These are phyloP conservation scores for Fusarium neocosmosporiellum DNA, from an alignment of 2,329 filamentous ascomycete genomes.

Conservation along the genomic window DNA sequence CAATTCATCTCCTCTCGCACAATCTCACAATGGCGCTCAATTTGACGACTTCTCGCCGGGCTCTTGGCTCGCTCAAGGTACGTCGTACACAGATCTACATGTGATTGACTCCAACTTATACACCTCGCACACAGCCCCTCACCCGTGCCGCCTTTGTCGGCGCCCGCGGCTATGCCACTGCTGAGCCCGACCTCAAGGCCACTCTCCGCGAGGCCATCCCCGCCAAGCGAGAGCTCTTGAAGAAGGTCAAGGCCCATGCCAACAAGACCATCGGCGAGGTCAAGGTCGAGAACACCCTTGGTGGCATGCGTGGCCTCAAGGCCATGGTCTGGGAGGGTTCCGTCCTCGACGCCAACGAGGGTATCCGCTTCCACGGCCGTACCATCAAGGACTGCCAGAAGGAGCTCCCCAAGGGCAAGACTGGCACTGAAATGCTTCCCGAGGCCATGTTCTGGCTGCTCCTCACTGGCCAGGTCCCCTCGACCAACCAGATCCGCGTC, in stretches of 20 bases:
- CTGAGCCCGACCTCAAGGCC: slow-evolving; percentile 90
- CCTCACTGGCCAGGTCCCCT: slow-evolving; percentile 91
- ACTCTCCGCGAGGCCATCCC: slow-evolving; percentile 87
- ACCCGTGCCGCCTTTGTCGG: slow-evolving; percentile 48
- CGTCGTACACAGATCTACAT: slow-evolving; percentile 33
- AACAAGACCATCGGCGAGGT: slow-evolving; percentile 90
- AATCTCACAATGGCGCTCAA: slow-evolving; percentile 70
- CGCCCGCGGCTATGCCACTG: slow-evolving; percentile 74
- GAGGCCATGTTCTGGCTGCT: slow-evolving; percentile 99
- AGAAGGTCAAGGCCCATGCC: slow-evolving; percentile 89
- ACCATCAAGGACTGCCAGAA: slow-evolving; percentile 98
- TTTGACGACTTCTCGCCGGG: slow-evolving; percentile 70
- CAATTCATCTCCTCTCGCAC: neutral
- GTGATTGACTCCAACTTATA: slow-evolving; percentile 12
- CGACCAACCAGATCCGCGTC: slow-evolving; percentile 80
- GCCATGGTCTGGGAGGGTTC: slow-evolving; percentile 99
- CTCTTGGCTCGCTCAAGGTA: slow-evolving; percentile 73
- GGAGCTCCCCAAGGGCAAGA: slow-evolving; percentile 90
- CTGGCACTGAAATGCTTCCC: slow-evolving; percentile 95
- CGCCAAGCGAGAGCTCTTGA: slow-evolving; percentile 90
- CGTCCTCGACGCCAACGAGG: slow-evolving; percentile 94
- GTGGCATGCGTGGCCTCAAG: slow-evolving; percentile 97
- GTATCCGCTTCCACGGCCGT: slow-evolving; percentile 96
- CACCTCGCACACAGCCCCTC: slow-evolving; percentile 39
- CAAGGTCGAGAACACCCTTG: slow-evolving; percentile 92